These are phyloP conservation scores for Venustampulla echinocandica DNA, from an alignment of 495 filamentous ascomycete genomes.

Conservation along the genomic window DNA sequence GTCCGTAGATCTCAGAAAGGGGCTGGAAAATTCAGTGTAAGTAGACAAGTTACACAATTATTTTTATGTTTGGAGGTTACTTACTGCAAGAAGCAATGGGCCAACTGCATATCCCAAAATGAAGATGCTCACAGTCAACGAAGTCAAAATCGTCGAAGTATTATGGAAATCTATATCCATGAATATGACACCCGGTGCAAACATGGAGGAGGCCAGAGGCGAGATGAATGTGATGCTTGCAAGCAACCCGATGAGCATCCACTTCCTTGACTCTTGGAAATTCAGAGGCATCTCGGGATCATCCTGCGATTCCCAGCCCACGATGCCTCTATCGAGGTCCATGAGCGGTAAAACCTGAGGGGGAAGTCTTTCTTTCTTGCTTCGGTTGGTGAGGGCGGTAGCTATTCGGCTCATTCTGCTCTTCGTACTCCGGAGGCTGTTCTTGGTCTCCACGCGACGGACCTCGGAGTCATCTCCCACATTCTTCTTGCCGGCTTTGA, in stretches of 20 bases:
- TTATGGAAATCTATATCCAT: constrained; percentile 46
- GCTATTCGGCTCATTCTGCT: constrained; percentile 18
- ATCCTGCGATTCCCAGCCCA: constrained; percentile 53
- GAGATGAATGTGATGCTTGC: constrained; percentile 50
- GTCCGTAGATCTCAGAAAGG: constrained; percentile 66
- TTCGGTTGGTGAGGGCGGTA: constrained; percentile 11
- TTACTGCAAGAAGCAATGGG: constrained; percentile 52
- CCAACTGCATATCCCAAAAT: constrained; percentile 53
- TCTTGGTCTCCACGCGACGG: constrained; percentile 1
- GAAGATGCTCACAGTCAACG: constrained; percentile 48
- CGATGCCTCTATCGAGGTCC: constrained; percentile 36
- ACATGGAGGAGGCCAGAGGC: constrained; percentile 56
- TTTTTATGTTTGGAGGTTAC: neutral
- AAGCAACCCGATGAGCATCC: constrained; percentile 58
- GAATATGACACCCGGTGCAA: constrained; percentile 48
- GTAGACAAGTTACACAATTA: neutral
- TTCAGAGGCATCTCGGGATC: constrained; percentile 70
- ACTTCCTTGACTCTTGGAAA: constrained; percentile 53
- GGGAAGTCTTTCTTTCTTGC: constrained; percentile 20
- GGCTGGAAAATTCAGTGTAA: no score
- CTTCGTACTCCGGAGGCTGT: constrained; percentile 3
- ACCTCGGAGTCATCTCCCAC: constrained; percentile 1
- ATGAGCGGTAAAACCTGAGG: constrained; percentile 29
- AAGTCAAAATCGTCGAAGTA: constrained; percentile 31
- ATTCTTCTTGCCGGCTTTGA: constrained; percentile 5